These are phyloP conservation scores for Arxiozyma telluris DNA, from an alignment of 1,139 yeast genomes.

Conservation along the genomic window DNA sequence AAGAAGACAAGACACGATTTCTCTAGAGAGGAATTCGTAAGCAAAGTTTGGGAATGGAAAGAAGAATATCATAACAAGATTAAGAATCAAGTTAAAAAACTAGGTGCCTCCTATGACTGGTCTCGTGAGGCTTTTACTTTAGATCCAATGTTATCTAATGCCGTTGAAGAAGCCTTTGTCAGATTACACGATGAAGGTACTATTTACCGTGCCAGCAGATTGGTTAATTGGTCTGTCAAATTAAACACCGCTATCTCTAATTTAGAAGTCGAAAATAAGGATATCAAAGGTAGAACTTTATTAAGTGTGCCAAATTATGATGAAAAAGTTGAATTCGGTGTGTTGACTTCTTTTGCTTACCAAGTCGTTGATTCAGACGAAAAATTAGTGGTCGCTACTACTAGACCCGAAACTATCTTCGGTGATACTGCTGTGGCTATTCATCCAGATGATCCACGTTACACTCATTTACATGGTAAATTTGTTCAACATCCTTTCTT, in stretches of 20 bases:
- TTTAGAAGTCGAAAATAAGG: constrained; percentile 92
- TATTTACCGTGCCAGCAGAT: constrained; percentile 86
- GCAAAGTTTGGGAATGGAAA: constrained; percentile 97
- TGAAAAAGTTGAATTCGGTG: constrained; percentile 90
- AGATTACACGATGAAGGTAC: constrained; percentile 89
- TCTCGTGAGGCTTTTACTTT: constrained; percentile 86
- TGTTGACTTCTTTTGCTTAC: constrained; percentile 86
- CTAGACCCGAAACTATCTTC: constrained; percentile 96
- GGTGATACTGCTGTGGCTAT: constrained; percentile 98
- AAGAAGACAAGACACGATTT: constrained; percentile 88
- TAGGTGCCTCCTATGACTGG: constrained; percentile 99
- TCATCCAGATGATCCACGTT: constrained; percentile 89
- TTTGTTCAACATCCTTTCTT: constrained; percentile 84
- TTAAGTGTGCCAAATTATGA: constrained; percentile 85
- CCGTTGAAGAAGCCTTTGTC: constrained; percentile 89
- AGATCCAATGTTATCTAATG: constrained; percentile 64
- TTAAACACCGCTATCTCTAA: constrained; percentile 92
- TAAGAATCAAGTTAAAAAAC: constrained; percentile 69
- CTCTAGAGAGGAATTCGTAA: constrained; percentile 84
- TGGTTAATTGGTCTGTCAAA: constrained; percentile 94
- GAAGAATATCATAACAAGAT: constrained; percentile 84
- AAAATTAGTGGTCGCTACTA: constrained; percentile 84
- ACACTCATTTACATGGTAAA: constrained; percentile 90
- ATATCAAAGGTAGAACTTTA: constrained; percentile 70
- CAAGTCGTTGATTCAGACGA: constrained; percentile 75